Percentiles rank a stretch among this genome's conserved stretches.
phyloP scores from a whole-genome alignment of 306 rosid genomes.

The Castanea sativa region DNA sequence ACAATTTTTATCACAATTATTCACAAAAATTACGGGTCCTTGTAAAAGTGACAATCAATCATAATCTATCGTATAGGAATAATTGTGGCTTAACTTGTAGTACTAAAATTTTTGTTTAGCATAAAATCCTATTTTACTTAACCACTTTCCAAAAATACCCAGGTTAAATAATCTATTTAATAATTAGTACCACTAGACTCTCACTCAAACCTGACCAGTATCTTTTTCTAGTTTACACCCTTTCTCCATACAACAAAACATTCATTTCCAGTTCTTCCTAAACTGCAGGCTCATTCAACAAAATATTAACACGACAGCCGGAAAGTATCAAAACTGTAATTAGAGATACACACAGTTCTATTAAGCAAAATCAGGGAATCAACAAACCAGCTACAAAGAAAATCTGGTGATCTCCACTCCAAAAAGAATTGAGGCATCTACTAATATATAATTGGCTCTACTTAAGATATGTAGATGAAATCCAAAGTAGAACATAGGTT shows the following conservation, averaged over 20 bases:
- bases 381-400: conserved; percentile 1
- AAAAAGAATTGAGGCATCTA: conserved; percentile 45
- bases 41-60: too few species aligned
- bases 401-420: conserved; percentile 15
- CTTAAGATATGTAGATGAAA: conserved; percentile 86
- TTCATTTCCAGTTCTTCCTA: conserved; percentile 3
- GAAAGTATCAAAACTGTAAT: conserved; percentile 1
- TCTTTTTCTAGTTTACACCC: too few species aligned
- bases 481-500: conserved; percentile 74
- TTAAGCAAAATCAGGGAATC: conserved; percentile 11
- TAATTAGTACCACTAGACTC: too few species aligned
- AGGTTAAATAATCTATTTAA: too few species aligned
- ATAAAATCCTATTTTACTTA: too few species aligned
- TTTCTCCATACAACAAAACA: not conserved
- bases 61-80: too few species aligned
- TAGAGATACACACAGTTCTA: not conserved
- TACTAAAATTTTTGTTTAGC: too few species aligned
- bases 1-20: too few species aligned
- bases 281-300: conserved; percentile 15
- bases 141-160: too few species aligned
- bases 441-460: conserved; percentile 16
- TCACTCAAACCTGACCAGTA: too few species aligned
- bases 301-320: not conserved
- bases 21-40: too few species aligned
- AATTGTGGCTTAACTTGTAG: too few species aligned